These are phyloP conservation scores for Bothriochloa decipiens DNA, from an alignment of 176 grass and related monocot genomes.

Conservation along the genomic window DNA sequence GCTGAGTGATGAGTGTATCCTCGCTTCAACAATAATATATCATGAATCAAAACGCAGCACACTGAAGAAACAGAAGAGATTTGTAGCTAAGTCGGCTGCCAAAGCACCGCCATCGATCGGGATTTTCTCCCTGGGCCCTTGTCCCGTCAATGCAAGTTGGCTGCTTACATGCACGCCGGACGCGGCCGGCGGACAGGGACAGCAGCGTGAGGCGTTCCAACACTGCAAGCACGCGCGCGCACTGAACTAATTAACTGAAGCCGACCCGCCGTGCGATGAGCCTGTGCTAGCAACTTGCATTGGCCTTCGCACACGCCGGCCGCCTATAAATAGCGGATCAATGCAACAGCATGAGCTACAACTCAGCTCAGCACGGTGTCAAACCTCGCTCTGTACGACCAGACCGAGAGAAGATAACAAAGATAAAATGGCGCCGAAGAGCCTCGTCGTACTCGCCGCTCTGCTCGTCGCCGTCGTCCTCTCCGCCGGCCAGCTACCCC, in stretches of 20 bases:
- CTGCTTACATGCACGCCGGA: background rate
- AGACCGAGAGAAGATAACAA: background rate
- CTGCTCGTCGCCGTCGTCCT: background rate
- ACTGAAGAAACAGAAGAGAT: background rate
- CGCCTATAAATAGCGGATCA: conserved; percentile 47
- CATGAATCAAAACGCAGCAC: no score
- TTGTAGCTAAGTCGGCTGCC: background rate
- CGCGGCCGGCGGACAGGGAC: background rate
- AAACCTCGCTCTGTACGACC: background rate
- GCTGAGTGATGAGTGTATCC: no score
- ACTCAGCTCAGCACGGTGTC: background rate
- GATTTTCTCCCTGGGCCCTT: background rate
- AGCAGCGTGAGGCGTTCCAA: conserved; percentile 20
- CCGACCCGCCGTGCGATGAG: background rate
- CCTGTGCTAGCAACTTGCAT: conserved; percentile 21
- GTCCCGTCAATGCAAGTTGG: background rate
- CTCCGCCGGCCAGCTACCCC: background rate
- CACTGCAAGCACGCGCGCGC: conserved; percentile 32
- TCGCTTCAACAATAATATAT: no score
- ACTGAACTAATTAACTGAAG: background rate
- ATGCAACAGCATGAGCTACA: conserved; percentile 31
- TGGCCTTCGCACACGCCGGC: background rate
- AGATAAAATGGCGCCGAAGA: conserved; percentile 48
- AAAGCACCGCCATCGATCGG: background rate
- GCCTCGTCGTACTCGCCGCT: conserved; percentile 16